A percentile compares a stretch with the other conserved stretches of the same genome.
These are phyloP conservation scores for Plasmodium chabaudi DNA, from an alignment of 169 alveolate genomes.

Conservation along the genomic window DNA sequence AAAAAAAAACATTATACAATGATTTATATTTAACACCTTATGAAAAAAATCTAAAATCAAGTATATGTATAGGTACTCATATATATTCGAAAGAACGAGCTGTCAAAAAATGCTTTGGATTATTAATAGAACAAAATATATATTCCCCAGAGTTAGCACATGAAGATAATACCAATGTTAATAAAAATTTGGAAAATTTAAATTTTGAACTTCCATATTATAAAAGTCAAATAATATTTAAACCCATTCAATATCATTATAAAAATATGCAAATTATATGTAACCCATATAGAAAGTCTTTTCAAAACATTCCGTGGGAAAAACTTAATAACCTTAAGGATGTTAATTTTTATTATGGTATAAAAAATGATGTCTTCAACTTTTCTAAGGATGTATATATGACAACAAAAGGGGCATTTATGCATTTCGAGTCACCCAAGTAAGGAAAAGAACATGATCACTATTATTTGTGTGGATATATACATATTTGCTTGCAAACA, in stretches of 20 bases:
- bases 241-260: conserved; percentile 67
- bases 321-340: conserved; percentile 44
- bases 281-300: conserved; percentile 35
- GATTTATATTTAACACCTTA: conserved; percentile 74
- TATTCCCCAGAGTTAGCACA: conserved; percentile 40
- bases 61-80: conserved; percentile 76
- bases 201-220: conserved; percentile 65
- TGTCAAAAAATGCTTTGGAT: conserved; percentile 76
- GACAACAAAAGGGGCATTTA: conserved; percentile 71
- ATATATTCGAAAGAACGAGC: conserved; percentile 77
- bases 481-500: too few species aligned
- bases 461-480: background rate
- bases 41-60: conserved; percentile 76
- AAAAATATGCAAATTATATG: conserved; percentile 45
- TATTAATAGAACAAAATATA: conserved; percentile 68
- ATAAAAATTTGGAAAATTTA: conserved; percentile 75
- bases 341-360: conserved; percentile 48
- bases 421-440: conserved; percentile 73
- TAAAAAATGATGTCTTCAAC: conserved; percentile 47
- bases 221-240: conserved; percentile 52
- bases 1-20: conserved; percentile 55
- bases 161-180: conserved; percentile 54
- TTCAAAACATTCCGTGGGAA: conserved; percentile 53
- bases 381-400: conserved; percentile 65
- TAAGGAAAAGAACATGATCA: conserved; percentile 14